Conservation (phyloP, 2,329 filamentous ascomycete genomes). For the Fusarium gaditjirri region DNA sequence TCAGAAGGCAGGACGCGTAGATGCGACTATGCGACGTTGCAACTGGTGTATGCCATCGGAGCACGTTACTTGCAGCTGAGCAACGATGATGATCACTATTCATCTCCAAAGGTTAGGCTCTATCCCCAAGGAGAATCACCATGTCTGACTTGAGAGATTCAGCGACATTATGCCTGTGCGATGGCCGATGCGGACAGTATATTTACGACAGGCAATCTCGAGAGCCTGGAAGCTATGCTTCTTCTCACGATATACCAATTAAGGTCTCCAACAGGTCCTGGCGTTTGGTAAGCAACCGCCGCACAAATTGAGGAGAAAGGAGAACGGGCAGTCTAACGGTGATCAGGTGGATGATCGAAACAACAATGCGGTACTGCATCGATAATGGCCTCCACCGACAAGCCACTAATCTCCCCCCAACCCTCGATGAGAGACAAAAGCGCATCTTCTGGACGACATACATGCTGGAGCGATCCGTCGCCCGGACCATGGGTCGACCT, state of each 20-base stretch:
- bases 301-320: fast-evolving
- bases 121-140: fast-evolving
- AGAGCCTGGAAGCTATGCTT: slow-evolving; percentile 2
- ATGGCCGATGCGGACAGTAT: background rate
- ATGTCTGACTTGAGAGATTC: background rate
- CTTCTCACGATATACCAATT: slow-evolving; percentile 6
- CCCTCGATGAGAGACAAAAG: background rate
- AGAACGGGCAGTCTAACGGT: fast-evolving
- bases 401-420: background rate
- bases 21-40: background rate
- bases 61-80: slow-evolving; percentile 5
- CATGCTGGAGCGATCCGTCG: background rate
- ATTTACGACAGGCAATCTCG: background rate
- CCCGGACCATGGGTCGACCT: slow-evolving; percentile 3
- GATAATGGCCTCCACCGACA: background rate
- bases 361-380: background rate
- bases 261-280: background rate
- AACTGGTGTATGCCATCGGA: slow-evolving; percentile 1
- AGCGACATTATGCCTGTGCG: background rate
- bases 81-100: background rate
- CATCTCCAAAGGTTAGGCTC: background rate
- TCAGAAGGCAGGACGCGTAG: fast-evolving
- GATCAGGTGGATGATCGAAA: slow-evolving; percentile 3
- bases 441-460: slow-evolving; percentile 4
- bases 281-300: background rate